Evolutionary conservation across 2,329 filamentous ascomycete species (phyloP).

Genomic region (Aureobasidium uvarum): DNA sequence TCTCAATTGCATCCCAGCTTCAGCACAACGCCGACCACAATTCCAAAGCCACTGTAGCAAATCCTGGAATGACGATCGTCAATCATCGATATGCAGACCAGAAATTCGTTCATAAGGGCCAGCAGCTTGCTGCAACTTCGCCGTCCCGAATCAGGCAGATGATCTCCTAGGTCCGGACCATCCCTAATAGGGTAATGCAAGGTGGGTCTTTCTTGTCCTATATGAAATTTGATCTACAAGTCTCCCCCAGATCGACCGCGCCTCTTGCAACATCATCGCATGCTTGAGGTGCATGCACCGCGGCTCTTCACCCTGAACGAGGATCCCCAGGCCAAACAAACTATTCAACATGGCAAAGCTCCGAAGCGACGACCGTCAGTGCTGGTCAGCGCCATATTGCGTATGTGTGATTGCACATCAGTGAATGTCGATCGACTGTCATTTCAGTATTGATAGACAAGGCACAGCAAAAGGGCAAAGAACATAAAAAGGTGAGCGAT

Average conservation of each 20-base stretch:
- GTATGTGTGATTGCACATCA: constrained; percentile 24
- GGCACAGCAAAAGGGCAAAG: background rate
- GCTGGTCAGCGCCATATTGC: constrained; percentile 2
- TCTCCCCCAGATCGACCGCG: constrained; percentile 5
- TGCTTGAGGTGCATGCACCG: background rate
- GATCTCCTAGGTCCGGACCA: background rate
- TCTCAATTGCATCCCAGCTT: background rate
- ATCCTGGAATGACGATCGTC: background rate
- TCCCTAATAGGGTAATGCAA: constrained; percentile 8
- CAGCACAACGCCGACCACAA: background rate
- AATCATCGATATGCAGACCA: background rate
- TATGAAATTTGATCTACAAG: background rate
- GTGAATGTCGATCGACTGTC: background rate
- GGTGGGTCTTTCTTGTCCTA: background rate
- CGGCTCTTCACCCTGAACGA: constrained; percentile 5
- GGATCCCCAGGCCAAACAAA: background rate
- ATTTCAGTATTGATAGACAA: background rate
- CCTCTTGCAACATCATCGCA: constrained; percentile 8
- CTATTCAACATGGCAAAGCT: constrained; percentile 2
- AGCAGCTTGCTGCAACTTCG: background rate
- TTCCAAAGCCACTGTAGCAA: background rate
- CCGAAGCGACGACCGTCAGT: background rate
- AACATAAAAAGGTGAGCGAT: background rate
- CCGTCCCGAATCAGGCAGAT: constrained; percentile 3
- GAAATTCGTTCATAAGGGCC: background rate